These are phyloP conservation scores for Ophidiomyces ophidiicola DNA, from an alignment of 2,329 filamentous ascomycete genomes.

Conservation along the genomic window DNA sequence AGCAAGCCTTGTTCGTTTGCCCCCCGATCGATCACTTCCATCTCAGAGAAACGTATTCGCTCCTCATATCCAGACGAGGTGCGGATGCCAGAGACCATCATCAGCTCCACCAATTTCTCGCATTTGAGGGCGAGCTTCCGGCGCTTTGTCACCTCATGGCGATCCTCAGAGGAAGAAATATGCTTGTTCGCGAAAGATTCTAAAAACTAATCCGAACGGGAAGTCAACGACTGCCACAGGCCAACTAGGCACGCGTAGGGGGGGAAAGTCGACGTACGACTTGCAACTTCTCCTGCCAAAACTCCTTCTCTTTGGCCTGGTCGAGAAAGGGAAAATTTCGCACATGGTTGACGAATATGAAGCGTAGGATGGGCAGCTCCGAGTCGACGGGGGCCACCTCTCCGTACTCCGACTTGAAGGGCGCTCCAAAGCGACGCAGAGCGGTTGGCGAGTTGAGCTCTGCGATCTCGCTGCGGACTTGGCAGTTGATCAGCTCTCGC, in stretches of 20 bases:
- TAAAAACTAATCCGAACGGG: slow-evolving; percentile 53
- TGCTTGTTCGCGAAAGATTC: slow-evolving; percentile 95
- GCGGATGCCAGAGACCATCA: slow-evolving; percentile 97
- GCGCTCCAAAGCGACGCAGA: slow-evolving; percentile 85
- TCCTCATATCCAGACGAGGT: slow-evolving; percentile 97
- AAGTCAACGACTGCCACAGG: neutral
- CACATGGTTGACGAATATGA: slow-evolving; percentile 96
- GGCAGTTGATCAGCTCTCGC: slow-evolving; percentile 79
- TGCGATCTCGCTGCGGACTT: slow-evolving; percentile 78
- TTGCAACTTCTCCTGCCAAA: slow-evolving; percentile 98
- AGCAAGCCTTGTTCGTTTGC: slow-evolving; percentile 84
- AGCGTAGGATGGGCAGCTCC: slow-evolving; percentile 81
- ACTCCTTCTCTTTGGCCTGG: slow-evolving; percentile 94
- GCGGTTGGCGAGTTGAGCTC: slow-evolving; percentile 93
- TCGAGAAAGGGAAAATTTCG: slow-evolving; percentile 97
- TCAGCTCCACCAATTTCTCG: slow-evolving; percentile 90
- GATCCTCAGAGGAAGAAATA: slow-evolving; percentile 92
- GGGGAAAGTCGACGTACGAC: slow-evolving; percentile 51
- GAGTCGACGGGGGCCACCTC: slow-evolving; percentile 90
- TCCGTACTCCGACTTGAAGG: slow-evolving; percentile 82
- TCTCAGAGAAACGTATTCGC: slow-evolving; percentile 87
- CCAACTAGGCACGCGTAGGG: neutral
- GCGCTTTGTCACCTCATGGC: slow-evolving; percentile 89
- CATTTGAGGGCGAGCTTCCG: slow-evolving; percentile 85
- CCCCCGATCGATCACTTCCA: slow-evolving; percentile 88